Evolutionary conservation across 1,284 basidiomycete genomes (phyloP), one percentile per base, ranked within the genome.

Genomic region (Tylopilus sp.): DNA sequence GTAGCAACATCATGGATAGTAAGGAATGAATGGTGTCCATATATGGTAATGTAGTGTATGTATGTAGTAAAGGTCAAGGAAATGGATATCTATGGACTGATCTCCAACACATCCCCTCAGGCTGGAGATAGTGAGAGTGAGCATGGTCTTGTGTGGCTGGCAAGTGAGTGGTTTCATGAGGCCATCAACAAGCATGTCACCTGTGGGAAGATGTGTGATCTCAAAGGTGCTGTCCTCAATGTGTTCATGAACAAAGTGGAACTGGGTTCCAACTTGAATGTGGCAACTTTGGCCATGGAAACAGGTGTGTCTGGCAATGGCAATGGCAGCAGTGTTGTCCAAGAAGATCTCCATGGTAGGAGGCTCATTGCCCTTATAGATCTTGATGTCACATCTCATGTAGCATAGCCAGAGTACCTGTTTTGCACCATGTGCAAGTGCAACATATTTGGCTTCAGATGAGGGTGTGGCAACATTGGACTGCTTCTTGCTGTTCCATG

Each of bases 401-500:
- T 60, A 18, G 39, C 32, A 10, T 9, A 58, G 39, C 61, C 66
- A 67, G 0, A 65, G 15, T 0, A 18, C 53, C 8, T 69, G 66
- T 10, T 65, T 67, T 4, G 67, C 29, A 2, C 55, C 6, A 1
- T 69, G 62, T 9, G n/a, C 16, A 1, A 59, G 7, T 0, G 67
- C 58, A 7, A 70, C 52, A 19, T 70, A 70, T 8, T 70, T 38
- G 0, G 64, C 63, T 49, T 70, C 53, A 0, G 51, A 53, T 1
- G 56, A 65, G 4, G 62, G 68, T 0, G n/a, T 24, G 0, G 51
- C 13, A 0, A 68, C 44, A 0, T 9, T 64, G 19, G 56, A 1
- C 15, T 70, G 66, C 10, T 67, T 69, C 12, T 70, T 69, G 49
- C 63, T 63, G 33, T 62, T 70, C 63, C 62, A 70, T 5, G 56